Evolutionary conservation across 1,284 basidiomycete genomes (phyloP).

Genomic region (Garcileccinum viscosum): DNA sequence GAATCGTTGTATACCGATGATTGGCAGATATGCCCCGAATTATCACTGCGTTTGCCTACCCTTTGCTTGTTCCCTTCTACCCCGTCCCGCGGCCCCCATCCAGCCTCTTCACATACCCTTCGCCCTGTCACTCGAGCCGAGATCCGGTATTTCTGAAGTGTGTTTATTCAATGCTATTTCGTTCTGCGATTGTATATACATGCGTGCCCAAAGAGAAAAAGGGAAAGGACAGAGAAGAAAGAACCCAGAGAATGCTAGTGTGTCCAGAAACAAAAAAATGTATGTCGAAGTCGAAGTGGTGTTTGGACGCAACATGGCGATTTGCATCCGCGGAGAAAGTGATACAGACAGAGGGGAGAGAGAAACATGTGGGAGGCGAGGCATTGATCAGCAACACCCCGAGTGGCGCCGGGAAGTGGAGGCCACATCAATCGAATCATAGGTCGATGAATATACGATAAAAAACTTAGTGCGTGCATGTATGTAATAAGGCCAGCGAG

Average conservation of each 20-base stretch:
- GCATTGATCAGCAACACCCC: conserved; percentile 1
- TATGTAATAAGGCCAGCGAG: conserved; percentile 13
- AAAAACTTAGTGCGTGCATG: conserved; percentile 14
- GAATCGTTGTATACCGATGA: not conserved
- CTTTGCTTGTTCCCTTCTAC: not conserved
- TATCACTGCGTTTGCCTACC: not conserved
- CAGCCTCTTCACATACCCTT: not conserved
- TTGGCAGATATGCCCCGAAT: conserved; percentile 6
- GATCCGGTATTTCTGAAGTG: conserved; percentile 10
- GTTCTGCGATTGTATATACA: conserved; percentile 5
- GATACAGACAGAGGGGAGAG: conserved; percentile 5
- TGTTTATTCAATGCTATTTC: conserved; percentile 6
- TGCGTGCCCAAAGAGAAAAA: not conserved
- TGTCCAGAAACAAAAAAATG: conserved; percentile 10
- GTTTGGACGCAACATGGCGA: not conserved
- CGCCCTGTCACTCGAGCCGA: not conserved
- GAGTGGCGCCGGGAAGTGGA: conserved; percentile 13
- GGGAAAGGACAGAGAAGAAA: not conserved
- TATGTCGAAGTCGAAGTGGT: not conserved
- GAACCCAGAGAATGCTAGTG: conserved; percentile 1
- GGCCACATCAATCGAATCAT: not conserved
- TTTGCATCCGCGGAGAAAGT: not conserved
- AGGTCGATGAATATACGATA: conserved; percentile 11
- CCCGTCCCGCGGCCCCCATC: not conserved
- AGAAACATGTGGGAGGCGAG: conserved; percentile 10